Percentiles rank a stretch among this genome's conserved stretches.
phyloP scores from a whole-genome alignment of 441 rosid species.

The Syzygium syzygioides region DNA sequence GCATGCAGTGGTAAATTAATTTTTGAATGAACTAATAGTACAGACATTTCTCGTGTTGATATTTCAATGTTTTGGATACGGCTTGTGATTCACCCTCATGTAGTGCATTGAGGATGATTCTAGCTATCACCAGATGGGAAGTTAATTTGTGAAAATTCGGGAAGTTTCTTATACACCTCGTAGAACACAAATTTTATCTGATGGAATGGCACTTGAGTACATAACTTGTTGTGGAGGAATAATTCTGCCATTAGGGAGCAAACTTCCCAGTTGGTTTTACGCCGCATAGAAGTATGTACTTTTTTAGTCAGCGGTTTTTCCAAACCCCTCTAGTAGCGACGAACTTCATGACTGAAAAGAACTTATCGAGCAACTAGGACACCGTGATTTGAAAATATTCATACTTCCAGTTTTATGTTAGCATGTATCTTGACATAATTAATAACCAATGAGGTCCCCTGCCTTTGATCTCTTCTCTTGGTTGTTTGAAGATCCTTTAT shows the following conservation, averaged over 20 bases:
- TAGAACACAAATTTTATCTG: background rate
- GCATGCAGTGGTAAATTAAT: background rate
- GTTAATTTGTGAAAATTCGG: background rate
- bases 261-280: background rate
- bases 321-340: background rate
- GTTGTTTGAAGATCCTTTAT: background rate
- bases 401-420: background rate
- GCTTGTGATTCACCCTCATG: background rate
- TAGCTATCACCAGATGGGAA: background rate
- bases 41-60: background rate
- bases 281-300: background rate
- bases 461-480: background rate
- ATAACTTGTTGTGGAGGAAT: background rate
- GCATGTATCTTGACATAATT: background rate
- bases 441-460: background rate
- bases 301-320: background rate
- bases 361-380: background rate
- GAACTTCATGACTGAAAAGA: background rate
- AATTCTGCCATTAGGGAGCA: background rate
- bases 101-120: background rate
- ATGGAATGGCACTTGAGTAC: background rate
- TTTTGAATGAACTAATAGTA: background rate
- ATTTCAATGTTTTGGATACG: background rate
- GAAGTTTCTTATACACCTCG: background rate
- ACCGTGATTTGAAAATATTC: background rate